A percentile compares a stretch with the other conserved stretches of the same genome.
phyloP scores from a whole-genome alignment of 2,329 filamentous ascomycete genomes.

The Aspergillus glaucus region DNA sequence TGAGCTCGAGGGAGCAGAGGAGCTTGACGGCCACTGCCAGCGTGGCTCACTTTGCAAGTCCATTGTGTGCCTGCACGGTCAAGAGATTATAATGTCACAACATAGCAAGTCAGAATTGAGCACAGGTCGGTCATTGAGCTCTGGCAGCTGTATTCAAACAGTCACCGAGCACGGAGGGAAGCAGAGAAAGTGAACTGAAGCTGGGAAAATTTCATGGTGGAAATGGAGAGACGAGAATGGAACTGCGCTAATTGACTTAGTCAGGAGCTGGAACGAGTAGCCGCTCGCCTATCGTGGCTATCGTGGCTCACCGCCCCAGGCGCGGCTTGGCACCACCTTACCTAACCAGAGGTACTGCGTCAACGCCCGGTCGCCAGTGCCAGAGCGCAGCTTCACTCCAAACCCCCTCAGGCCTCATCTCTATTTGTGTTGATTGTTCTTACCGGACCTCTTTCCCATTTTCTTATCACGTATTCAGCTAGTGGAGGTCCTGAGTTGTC shows the following conservation, averaged over 20 bases:
- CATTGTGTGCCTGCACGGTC: slow-evolving; percentile 8
- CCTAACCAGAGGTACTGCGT: slow-evolving; percentile 17
- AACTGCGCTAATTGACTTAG: not conserved
- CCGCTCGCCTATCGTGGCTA: slow-evolving; percentile 14
- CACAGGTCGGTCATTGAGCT: slow-evolving; percentile 12
- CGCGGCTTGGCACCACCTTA: slow-evolving; percentile 8
- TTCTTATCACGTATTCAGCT: slow-evolving; percentile 8
- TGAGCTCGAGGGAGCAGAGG: slow-evolving; percentile 5
- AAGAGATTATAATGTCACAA: slow-evolving; percentile 5
- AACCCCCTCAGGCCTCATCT: slow-evolving; percentile 5
- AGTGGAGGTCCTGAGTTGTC: slow-evolving; percentile 13
- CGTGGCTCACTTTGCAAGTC: slow-evolving; percentile 18
- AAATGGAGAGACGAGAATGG: slow-evolving; percentile 6
- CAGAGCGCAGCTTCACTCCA: slow-evolving; percentile 25
- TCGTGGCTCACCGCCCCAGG: slow-evolving; percentile 11
- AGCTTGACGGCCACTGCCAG: slow-evolving; percentile 19
- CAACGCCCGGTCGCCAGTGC: slow-evolving; percentile 29
- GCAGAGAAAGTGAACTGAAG: slow-evolving; percentile 9
- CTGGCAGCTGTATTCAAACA: not conserved
- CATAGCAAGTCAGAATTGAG: slow-evolving; percentile 1
- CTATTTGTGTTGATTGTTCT: not conserved
- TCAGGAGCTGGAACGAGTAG: slow-evolving; percentile 3
- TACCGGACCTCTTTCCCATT: not conserved
- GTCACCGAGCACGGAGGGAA: slow-evolving; percentile 3
- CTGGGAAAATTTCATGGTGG: slow-evolving; percentile 8